Conservation (phyloP, 2,329 filamentous ascomycete species). For the Clonostachys chloroleuca region DNA sequence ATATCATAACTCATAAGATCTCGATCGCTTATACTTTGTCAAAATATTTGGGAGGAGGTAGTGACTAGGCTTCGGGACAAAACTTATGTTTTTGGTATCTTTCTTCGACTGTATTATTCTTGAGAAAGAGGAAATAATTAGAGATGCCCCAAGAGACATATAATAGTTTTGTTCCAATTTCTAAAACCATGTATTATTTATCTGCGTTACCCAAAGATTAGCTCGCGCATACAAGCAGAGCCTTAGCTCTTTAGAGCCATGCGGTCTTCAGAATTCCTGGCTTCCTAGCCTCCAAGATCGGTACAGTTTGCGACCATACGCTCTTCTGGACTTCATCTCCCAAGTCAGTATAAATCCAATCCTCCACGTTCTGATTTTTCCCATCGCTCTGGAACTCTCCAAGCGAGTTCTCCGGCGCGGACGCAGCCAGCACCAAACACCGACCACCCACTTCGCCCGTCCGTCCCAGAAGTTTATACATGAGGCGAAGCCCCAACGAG, state of each 20-base stretch:
- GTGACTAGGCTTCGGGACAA: too few species aligned
- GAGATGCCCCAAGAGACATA: too few species aligned
- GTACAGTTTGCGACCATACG: not conserved
- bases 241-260: not conserved
- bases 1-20: too few species aligned
- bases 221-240: too few species aligned
- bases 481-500: not conserved
- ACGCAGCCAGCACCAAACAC: not conserved
- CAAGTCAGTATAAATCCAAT: not conserved
- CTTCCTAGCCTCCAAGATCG: not conserved
- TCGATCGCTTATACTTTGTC: too few species aligned
- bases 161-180: too few species aligned
- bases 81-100: too few species aligned
- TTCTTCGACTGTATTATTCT: too few species aligned
- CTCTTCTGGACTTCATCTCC: not conserved
- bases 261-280: not conserved
- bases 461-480: not conserved
- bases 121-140: too few species aligned
- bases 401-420: not conserved
- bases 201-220: too few species aligned
- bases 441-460: not conserved
- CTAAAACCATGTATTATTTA: too few species aligned
- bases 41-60: too few species aligned
- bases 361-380: not conserved
- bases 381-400: not conserved